Conservation (phyloP, 495 filamentous ascomycete species). For the Penicillium maclennaniae region DNA sequence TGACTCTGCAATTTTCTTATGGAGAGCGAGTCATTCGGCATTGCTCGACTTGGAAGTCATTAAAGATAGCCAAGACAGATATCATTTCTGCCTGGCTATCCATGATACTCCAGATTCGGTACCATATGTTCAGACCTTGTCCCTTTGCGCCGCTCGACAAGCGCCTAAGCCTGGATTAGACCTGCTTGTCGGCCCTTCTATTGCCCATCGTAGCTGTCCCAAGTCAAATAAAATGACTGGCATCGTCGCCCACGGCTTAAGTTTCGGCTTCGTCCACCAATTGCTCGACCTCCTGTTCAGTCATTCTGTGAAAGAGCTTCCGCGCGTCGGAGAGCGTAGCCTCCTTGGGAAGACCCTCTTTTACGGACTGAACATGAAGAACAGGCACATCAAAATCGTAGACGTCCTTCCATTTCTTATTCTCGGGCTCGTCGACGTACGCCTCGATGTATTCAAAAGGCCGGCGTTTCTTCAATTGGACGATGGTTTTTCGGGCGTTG, state of each 20-base stretch:
- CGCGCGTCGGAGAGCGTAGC: slow-evolving; percentile 49
- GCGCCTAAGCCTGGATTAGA: not conserved
- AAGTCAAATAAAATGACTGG: not conserved
- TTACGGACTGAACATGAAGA: slow-evolving; percentile 58
- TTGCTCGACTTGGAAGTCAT: too few species aligned
- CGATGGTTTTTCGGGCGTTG: slow-evolving; percentile 68
- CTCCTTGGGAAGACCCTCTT: slow-evolving; percentile 26
- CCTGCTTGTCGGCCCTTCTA: not conserved
- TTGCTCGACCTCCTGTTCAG: slow-evolving; percentile 60
- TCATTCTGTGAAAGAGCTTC: slow-evolving; percentile 85
- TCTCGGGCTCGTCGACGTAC: slow-evolving; percentile 66
- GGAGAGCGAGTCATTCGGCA: too few species aligned
- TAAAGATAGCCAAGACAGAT: too few species aligned
- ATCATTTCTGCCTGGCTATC: too few species aligned
- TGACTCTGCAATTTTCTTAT: too few species aligned
- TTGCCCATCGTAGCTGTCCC: not conserved
- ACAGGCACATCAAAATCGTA: slow-evolving; percentile 93
- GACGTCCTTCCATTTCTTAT: slow-evolving; percentile 67
- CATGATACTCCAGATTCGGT: too few species aligned
- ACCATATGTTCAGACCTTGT: too few species aligned
- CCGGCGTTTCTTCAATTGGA: slow-evolving; percentile 61
- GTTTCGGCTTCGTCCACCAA: slow-evolving; percentile 64
- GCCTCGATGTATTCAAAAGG: slow-evolving; percentile 75
- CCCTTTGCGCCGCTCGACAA: too few species aligned
- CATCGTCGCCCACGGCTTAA: not conserved